Evolutionary conservation across 768 basidiomycete species (phyloP).

Genomic region (Auriculariales sp.): DNA sequence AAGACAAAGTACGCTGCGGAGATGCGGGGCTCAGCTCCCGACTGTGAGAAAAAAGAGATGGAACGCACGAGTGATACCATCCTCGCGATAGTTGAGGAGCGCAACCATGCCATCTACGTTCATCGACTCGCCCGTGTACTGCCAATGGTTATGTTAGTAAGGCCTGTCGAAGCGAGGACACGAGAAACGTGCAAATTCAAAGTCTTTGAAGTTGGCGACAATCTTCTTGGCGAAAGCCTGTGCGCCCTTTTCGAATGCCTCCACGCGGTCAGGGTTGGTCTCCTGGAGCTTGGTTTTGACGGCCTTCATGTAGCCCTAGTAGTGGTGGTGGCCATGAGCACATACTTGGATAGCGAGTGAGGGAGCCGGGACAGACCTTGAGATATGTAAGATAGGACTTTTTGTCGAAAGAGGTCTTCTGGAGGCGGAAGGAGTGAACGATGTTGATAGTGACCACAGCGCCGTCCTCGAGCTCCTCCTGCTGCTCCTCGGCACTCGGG

Average conservation of each 20-base stretch:
- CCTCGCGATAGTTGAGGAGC: conserved; percentile 86
- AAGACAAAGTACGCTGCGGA: conserved; percentile 72
- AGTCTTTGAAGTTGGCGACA: conserved; percentile 81
- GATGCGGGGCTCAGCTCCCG: background rate
- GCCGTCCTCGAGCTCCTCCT: conserved; percentile 72
- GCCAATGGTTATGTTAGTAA: conserved; percentile 2
- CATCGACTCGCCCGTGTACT: conserved; percentile 66
- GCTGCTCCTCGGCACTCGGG: conserved; percentile 77
- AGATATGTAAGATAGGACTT: conserved; percentile 71
- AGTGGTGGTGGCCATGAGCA: background rate
- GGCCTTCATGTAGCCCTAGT: conserved; percentile 94
- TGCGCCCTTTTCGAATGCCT: conserved; percentile 73
- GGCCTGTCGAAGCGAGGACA: background rate
- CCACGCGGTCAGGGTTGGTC: conserved; percentile 43
- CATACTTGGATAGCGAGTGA: background rate
- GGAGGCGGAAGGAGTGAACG: conserved; percentile 81
- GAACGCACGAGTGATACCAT: conserved; percentile 66
- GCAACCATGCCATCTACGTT: conserved; percentile 88
- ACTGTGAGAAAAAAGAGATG: conserved; percentile 1
- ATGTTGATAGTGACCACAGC: conserved; percentile 75
- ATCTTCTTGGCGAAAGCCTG: conserved; percentile 73
- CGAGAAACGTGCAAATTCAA: conserved; percentile 59
- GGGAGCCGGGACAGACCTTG: conserved; percentile 37
- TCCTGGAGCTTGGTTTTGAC: conserved; percentile 53
- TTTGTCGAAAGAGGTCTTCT: conserved; percentile 74